Percentiles rank a stretch among this genome's conserved stretches.
Evolutionary conservation across 768 basidiomycete genomes (phyloP).

Genomic region (Xerocomellus intermedius): DNA sequence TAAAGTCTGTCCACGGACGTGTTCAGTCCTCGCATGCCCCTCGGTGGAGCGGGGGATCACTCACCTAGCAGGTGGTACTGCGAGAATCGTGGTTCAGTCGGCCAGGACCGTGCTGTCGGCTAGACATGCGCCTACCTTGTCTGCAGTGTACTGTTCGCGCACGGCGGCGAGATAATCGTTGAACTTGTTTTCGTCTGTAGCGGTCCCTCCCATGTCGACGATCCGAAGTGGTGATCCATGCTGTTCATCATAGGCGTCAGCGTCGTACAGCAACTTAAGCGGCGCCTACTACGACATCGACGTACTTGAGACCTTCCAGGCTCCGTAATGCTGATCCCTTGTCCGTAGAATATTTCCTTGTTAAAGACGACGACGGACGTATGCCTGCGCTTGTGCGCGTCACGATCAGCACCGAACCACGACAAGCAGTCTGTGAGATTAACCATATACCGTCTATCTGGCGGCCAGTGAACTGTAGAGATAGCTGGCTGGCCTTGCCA

Average conservation of each 20-base stretch:
- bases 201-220: conserved; percentile 75
- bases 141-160: conserved; percentile 79
- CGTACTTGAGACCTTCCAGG: conserved; percentile 86
- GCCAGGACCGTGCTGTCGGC: not conserved
- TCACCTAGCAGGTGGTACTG: conserved; percentile 86
- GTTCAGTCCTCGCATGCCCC: not conserved
- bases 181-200: conserved; percentile 82
- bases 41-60: not conserved
- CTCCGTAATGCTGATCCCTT: conserved; percentile 66
- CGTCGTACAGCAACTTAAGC: not conserved
- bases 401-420: conserved; percentile 5
- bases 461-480: conserved; percentile 76
- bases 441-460: conserved; percentile 95
- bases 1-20: conserved; percentile 61
- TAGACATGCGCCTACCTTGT: conserved; percentile 57
- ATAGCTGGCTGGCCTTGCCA: conserved; percentile 79
- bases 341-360: conserved; percentile 88
- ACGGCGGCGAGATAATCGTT: conserved; percentile 79
- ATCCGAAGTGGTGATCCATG: conserved; percentile 72
- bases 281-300: not conserved
- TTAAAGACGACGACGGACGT: conserved; percentile 88
- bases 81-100: not conserved
- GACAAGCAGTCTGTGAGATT: conserved; percentile 18
- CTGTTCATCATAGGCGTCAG: conserved; percentile 34
- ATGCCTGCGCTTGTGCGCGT: conserved; percentile 56